Evolutionary conservation across 306 rosid species (phyloP), one percentile per base, ranked within the genome.

Genomic region (Acmispon strigosus): DNA sequence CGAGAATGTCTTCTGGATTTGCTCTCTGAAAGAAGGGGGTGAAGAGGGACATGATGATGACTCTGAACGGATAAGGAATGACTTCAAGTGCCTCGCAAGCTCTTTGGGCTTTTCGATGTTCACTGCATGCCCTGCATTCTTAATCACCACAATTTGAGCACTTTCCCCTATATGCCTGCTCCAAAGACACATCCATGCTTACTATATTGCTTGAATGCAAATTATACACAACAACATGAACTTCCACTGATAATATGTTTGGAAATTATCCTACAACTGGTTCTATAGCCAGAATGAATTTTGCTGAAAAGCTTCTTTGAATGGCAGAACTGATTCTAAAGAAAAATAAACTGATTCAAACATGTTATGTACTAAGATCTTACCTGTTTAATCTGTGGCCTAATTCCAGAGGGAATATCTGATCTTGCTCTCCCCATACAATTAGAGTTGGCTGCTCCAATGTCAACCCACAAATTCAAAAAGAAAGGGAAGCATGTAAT

Each of bases 81-180:
- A 32, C 43, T 85, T 85, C 36, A 88, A 22, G 63, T 85, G 83
- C 53, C 48, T 85, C 8, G 32, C 64, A 75, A 88, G 84, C 64
- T 85, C 90, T 68, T 69, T 84, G 10, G 90, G 61, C 83, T 86
- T 78, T 52, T 88, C 94, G 29, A 82, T 0, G 77, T 85, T 86
- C 60, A 88, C 73, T 15, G 88, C 88, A 80, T 88, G 94, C 43
- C 94, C 94, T 77, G 90, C 94, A 34, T 86, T 73, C 81, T 88
- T 82, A 22, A 88, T 77, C 7, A 84, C 43, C 48, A 24, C 84
- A 18, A 86, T 53, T 42, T 81, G 62, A 32, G 87, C 74, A 34
- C n/a, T 70, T 61, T 82, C 86, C 17, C 87, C 94, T 12, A 85
- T 41, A 66, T 86, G 78, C 22, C 90, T 88, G 86, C 42, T 59